phyloP scores from a whole-genome alignment of 1,139 yeast genomes.

The Candida albicans region DNA sequence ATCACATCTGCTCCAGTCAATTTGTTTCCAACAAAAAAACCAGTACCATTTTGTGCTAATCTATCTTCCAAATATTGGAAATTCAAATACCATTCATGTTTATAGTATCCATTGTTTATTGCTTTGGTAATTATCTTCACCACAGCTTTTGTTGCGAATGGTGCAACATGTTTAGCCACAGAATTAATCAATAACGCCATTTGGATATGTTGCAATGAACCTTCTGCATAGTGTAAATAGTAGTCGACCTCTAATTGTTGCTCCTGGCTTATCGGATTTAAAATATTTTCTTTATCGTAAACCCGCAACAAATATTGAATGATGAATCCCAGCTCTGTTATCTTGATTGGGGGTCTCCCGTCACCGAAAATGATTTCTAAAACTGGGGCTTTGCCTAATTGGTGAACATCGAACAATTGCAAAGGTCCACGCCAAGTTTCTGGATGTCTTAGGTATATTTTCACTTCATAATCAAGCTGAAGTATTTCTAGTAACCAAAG shows the following conservation, averaged over 20 bases:
- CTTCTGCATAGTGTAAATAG: constrained; percentile 57
- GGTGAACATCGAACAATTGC: constrained; percentile 53
- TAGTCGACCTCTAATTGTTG: constrained; percentile 47
- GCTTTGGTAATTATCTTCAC: constrained; percentile 41
- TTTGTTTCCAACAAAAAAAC: constrained; percentile 55
- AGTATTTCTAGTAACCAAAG: constrained; percentile 57
- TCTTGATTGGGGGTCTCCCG: constrained; percentile 35
- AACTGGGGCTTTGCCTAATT: constrained; percentile 58
- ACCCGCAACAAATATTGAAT: constrained; percentile 42
- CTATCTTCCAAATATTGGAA: constrained; percentile 43
- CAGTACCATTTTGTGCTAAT: constrained; percentile 40
- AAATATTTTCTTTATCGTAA: constrained; percentile 37
- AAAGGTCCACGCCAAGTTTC: constrained; percentile 45
- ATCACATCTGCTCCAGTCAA: constrained; percentile 63
- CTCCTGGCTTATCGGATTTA: constrained; percentile 32
- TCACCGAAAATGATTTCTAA: constrained; percentile 47
- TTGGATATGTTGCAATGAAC: constrained; percentile 50
- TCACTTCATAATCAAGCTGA: constrained; percentile 51
- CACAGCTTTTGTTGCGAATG: constrained; percentile 45
- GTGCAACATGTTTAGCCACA: constrained; percentile 41
- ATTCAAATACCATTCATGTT: constrained; percentile 41
- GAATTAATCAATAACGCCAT: constrained; percentile 44
- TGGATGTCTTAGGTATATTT: constrained; percentile 48
- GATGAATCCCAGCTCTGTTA: constrained; percentile 52
- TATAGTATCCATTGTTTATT: constrained; percentile 43